Evolutionary conservation across 805 yeast species (phyloP).

Genomic region (Phaffomyces antillensis): DNA sequence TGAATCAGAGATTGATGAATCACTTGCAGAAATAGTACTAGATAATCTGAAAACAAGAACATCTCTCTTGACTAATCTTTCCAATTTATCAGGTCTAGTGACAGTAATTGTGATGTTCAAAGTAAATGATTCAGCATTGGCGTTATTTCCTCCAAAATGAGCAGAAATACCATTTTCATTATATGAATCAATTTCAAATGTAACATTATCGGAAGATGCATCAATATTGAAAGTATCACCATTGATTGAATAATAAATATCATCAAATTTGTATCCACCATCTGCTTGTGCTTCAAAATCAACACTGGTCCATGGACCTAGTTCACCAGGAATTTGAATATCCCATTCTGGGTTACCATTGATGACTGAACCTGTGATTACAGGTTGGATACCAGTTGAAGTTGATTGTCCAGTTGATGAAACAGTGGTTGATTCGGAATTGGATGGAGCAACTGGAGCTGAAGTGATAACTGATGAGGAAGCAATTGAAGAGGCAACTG

Average conservation of each 20-base stretch:
- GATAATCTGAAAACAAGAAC: neutral
- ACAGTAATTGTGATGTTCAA: neutral
- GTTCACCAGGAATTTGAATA: neutral
- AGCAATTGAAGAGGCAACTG: neutral
- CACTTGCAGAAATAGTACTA: slow-evolving; percentile 2
- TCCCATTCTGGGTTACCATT: slow-evolving; percentile 2
- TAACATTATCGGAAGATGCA: neutral
- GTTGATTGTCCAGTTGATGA: neutral
- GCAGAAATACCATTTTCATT: neutral
- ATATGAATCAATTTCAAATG: neutral
- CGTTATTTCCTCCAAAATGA: slow-evolving; percentile 1
- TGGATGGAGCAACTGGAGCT: neutral
- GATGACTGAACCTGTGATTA: neutral
- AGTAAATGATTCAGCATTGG: neutral
- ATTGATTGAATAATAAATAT: neutral
- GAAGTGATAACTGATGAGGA: neutral
- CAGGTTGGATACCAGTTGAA: neutral
- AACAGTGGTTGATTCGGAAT: neutral
- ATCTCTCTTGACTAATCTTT: slow-evolving; percentile 8
- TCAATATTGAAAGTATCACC: neutral
- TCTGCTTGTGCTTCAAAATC: neutral
- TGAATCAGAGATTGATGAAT: neutral
- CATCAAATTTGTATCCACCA: neutral
- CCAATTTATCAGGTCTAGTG: slow-evolving; percentile 13
- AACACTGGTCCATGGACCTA: slow-evolving; percentile 1